phyloP scores from a whole-genome alignment of 2,329 filamentous ascomycete genomes.

The Exophiala oligosperma region DNA sequence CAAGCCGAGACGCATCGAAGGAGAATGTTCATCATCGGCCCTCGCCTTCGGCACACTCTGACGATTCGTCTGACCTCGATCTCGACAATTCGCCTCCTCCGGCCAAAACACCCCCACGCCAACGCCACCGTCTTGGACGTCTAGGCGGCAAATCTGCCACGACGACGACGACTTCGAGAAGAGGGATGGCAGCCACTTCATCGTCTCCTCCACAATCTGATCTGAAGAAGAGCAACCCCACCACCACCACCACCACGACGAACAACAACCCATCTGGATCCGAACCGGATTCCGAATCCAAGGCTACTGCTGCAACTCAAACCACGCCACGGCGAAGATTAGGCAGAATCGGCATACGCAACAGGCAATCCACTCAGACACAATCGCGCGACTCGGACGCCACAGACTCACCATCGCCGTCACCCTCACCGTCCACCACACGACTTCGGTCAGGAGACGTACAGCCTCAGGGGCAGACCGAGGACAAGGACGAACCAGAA shows the following conservation, averaged over 20 bases:
- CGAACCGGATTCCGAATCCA: neutral
- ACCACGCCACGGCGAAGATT: slow-evolving; percentile 33
- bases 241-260: neutral
- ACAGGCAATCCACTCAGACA: slow-evolving; percentile 2
- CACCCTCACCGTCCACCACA: slow-evolving; percentile 12
- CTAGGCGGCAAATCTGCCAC: slow-evolving; percentile 2
- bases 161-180: neutral
- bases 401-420: slow-evolving; percentile 12
- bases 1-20: slow-evolving; percentile 16
- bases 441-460: too few relatives aligned
- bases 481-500: neutral
- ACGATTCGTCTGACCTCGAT: neutral
- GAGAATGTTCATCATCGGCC: slow-evolving; percentile 6
- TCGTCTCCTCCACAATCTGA: neutral
- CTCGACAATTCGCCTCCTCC: neutral
- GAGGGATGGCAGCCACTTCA: neutral
- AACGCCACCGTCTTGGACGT: slow-evolving; percentile 4
- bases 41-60: neutral
- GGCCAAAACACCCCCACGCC: neutral
- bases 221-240: neutral
- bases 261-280: neutral
- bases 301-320: slow-evolving; percentile 12
- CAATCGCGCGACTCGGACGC: slow-evolving; percentile 14
- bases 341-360: slow-evolving; percentile 36
- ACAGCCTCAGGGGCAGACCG: neutral